Evolutionary conservation across 2,329 filamentous ascomycete species (phyloP).

Genomic region (Colletotrichum gloeosporioides): DNA sequence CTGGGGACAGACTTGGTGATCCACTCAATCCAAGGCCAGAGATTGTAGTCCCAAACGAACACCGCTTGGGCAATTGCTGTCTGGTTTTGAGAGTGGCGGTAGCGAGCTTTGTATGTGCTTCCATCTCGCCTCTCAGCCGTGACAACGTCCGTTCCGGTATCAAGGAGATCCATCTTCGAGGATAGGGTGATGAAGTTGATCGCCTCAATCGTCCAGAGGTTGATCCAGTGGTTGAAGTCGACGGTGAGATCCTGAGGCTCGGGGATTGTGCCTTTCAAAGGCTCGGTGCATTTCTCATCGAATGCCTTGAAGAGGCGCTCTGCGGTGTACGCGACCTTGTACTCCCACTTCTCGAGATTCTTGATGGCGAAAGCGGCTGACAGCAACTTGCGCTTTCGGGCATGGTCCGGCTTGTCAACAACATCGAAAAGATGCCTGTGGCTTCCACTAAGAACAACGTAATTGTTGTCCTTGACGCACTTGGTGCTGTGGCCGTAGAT

Average conservation of each 20-base stretch:
- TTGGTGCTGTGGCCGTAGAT: slow-evolving; percentile 56
- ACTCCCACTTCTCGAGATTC: slow-evolving; percentile 60
- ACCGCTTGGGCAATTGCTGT: slow-evolving; percentile 38
- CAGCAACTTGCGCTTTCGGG: slow-evolving; percentile 54
- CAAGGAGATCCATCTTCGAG: slow-evolving; percentile 55
- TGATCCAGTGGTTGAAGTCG: slow-evolving; percentile 56
- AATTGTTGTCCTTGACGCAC: slow-evolving; percentile 48
- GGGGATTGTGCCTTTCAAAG: slow-evolving; percentile 33
- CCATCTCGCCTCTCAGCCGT: slow-evolving; percentile 50
- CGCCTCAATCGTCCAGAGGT: slow-evolving; percentile 62
- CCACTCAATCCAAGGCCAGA: neutral
- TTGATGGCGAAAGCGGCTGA: slow-evolving; percentile 57
- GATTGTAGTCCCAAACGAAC: neutral
- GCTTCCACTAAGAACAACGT: slow-evolving; percentile 37
- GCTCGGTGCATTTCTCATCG: slow-evolving; percentile 45
- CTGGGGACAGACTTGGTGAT: slow-evolving; percentile 37
- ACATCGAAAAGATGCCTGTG: slow-evolving; percentile 59
- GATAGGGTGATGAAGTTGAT: slow-evolving; percentile 61
- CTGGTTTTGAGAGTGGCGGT: slow-evolving; percentile 55
- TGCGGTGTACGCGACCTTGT: slow-evolving; percentile 58
- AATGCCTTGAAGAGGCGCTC: slow-evolving; percentile 47
- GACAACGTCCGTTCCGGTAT: slow-evolving; percentile 50
- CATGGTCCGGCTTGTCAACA: slow-evolving; percentile 55
- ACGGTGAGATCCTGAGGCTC: slow-evolving; percentile 46
- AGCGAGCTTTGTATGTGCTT: slow-evolving; percentile 46